Conservation (phyloP, 768 basidiomycete species). For the Leucocoprinus leucothites region DNA sequence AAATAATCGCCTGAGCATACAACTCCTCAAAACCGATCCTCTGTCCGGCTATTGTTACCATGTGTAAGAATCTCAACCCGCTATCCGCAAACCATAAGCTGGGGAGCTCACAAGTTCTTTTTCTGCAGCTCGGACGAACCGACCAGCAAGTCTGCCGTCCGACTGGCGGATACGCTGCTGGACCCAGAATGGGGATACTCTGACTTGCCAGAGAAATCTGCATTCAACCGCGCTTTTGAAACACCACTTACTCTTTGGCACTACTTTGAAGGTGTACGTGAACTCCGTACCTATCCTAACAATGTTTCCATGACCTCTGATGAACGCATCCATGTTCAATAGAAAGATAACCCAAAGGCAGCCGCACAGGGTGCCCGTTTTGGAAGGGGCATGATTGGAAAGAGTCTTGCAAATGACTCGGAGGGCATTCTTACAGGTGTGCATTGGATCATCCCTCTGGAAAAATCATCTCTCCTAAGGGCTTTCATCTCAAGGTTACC, state of each 20-base stretch:
- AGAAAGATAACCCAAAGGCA: background rate
- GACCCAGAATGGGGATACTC: constrained; percentile 31
- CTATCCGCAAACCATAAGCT: too few relatives aligned
- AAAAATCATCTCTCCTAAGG: background rate
- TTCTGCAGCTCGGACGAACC: constrained; percentile 18
- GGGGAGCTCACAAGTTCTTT: background rate
- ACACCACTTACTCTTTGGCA: constrained; percentile 16
- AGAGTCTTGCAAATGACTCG: constrained; percentile 27
- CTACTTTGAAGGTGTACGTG: constrained; percentile 21
- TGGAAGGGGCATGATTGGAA: constrained; percentile 29
- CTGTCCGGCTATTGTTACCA: constrained; percentile 23
- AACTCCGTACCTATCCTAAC: background rate
- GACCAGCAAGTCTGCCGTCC: constrained; percentile 16
- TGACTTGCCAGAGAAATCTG: constrained; percentile 17
- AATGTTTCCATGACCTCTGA: too few relatives aligned
- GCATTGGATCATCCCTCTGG: background rate
- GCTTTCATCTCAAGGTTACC: constrained; percentile 23
- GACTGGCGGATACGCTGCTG: constrained; percentile 29
- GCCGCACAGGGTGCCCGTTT: constrained; percentile 20
- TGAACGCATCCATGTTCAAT: too few relatives aligned
- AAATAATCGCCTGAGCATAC: constrained; percentile 38
- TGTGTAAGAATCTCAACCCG: constrained; percentile 14
- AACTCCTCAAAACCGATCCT: constrained; percentile 24
- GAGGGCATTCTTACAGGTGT: constrained; percentile 24
- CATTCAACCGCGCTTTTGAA: constrained; percentile 21